Percentiles rank a stretch among this genome's conserved stretches.
phyloP scores from a whole-genome alignment of 306 rosid genomes.

The Trifolium repens region DNA sequence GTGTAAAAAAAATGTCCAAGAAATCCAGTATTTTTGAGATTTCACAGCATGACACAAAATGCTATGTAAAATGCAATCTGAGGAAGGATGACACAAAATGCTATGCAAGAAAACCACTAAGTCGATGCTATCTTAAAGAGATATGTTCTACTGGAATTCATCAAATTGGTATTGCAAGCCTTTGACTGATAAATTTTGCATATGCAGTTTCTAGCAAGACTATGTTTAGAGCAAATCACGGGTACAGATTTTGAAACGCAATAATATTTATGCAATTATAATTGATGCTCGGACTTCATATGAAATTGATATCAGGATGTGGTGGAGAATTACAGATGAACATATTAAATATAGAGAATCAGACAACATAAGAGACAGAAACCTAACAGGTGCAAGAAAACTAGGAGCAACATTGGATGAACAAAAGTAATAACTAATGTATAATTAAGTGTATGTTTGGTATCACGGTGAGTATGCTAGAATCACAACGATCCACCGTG shows the following conservation, averaged over 20 bases:
- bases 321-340: slow-evolving; percentile 4
- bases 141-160: slow-evolving; percentile 19
- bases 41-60: background rate
- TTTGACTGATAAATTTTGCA: slow-evolving; percentile 1
- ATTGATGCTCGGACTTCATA: slow-evolving; percentile 15
- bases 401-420: background rate
- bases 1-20: background rate
- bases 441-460: background rate
- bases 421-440: background rate
- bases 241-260: background rate
- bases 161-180: slow-evolving; percentile 12
- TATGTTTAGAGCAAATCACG: slow-evolving; percentile 4
- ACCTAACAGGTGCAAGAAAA: slow-evolving; percentile 3
- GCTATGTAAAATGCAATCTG: background rate
- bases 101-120: slow-evolving; percentile 8
- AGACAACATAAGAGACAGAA: background rate
- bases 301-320: slow-evolving; percentile 21
- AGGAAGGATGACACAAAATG: slow-evolving; percentile 9
- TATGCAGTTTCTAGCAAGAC: background rate
- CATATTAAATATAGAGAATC: slow-evolving; percentile 19
- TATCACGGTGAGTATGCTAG: no score
- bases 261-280: background rate
- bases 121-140: slow-evolving; percentile 17
- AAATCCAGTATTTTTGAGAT: slow-evolving; percentile 2
- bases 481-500: no score